Conservation (phyloP, 768 basidiomycete genomes). For the Steccherinum ochraceum region DNA sequence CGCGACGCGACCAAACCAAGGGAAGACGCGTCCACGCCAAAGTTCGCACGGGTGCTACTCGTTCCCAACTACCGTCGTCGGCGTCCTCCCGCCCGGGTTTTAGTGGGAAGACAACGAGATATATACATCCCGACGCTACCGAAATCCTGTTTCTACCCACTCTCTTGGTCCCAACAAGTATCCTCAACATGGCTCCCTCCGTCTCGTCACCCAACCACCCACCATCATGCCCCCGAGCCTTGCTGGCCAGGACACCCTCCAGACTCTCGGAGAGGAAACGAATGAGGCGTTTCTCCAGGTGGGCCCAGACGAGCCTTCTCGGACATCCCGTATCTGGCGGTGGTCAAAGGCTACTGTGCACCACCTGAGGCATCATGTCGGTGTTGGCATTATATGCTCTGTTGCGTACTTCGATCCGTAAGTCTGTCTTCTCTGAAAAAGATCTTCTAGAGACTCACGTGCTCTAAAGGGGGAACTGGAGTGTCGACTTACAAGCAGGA, state of each 20-base stretch:
- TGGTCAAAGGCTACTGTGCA: background rate
- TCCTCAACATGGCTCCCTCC: constrained; percentile 11
- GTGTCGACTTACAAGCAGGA: constrained; percentile 84
- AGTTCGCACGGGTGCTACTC: constrained; percentile 13
- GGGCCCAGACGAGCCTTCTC: constrained; percentile 1
- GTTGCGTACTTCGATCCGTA: constrained; percentile 89
- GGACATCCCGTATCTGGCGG: background rate
- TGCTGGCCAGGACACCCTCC: background rate
- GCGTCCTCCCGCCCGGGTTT: constrained; percentile 10
- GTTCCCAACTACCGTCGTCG: constrained; percentile 8
- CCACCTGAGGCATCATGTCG: constrained; percentile 38
- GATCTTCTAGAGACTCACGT: too few relatives aligned
- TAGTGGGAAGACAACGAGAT: constrained; percentile 9
- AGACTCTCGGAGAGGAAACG: background rate
- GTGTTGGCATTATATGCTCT: constrained; percentile 80
- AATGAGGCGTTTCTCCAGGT: background rate
- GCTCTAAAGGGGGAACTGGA: constrained; percentile 52
- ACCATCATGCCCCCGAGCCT: constrained; percentile 13
- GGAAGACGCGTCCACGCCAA: background rate
- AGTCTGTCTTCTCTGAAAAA: too few relatives aligned
- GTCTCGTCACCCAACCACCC: constrained; percentile 5
- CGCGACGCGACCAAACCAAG: too few relatives aligned
- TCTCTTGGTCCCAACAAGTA: constrained; percentile 19
- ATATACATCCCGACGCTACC: constrained; percentile 17
- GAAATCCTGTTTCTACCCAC: constrained; percentile 17